Evolutionary conservation across 2,329 filamentous ascomycete species (phyloP), one percentile per base, ranked within the genome.

Genomic region (Sclerotinia subarctica): DNA sequence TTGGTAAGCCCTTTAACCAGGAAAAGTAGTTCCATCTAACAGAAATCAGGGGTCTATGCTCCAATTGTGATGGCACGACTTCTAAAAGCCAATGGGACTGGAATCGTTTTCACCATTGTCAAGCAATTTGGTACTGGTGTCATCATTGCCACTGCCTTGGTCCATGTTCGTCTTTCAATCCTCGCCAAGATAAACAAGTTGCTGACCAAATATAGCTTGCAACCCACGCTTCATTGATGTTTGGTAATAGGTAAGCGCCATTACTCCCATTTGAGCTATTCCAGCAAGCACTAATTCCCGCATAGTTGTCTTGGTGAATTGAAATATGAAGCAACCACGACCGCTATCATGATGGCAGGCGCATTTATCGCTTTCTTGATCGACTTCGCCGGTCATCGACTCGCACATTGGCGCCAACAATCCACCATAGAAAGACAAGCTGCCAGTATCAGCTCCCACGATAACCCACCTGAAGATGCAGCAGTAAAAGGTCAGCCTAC

Each of bases 51-150:
- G 5, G 53, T 56, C 5, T 56, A 56, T 56, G 29, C 53, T 35
- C 53, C 53, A 35, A 35, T 56, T 35, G 1, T 56, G 5, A 35
- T 56, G 19, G 11, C 53, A 32, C 53, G 29, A 56, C 19, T 56
- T 56, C 29, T 56, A 2, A 56, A 56, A n/a, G 15, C 53, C 2
- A 35, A 35, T n/a, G 29, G 53, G 5, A 56, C 53, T 56, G 29
- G 19, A 15, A n/a, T 56, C 5, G 53, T 35, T 56, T 56, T 56
- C 29, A 56, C 53, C 19, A 1, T 56, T 56, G 53, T 93, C 68
- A 91, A 92, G 78, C 90, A 90, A 72, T 91, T 92, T 72, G 90
- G 90, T 3, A 91, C 89, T 0, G 90, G 90, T 17, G 86, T 92
- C 71, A 88, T 92, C 76, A 85, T 92, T 52, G 86, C 89, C 0